Evolutionary conservation across 495 filamentous ascomycete species (phyloP).

Genomic region (Choiromyces venosus): DNA sequence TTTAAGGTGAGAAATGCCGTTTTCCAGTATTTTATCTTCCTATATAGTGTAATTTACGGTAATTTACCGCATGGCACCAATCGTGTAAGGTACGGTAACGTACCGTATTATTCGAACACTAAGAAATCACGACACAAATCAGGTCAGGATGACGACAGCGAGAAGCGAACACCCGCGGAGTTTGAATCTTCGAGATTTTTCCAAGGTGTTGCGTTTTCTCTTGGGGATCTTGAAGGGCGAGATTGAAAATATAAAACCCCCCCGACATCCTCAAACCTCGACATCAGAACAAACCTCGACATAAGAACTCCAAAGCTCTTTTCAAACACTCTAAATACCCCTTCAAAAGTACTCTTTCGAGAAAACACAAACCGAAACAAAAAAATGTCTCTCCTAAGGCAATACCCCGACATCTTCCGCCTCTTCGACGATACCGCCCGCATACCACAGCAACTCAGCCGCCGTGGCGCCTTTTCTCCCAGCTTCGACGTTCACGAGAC

Average conservation of each 20-base stretch:
- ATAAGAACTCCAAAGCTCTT: background rate
- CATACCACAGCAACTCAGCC: background rate
- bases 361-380: background rate
- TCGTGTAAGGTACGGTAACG: no score
- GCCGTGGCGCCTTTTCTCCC: constrained; percentile 54
- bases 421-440: constrained; percentile 57
- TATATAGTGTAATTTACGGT: no score
- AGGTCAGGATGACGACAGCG: constrained; percentile 1
- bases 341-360: background rate
- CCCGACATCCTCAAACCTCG: background rate
- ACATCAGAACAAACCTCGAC: background rate
- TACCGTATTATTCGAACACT: no score
- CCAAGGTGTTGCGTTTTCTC: background rate
- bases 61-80: no score
- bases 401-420: constrained; percentile 54
- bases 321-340: background rate
- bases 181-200: background rate
- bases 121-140: no score
- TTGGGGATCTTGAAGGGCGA: background rate
- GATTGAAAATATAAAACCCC: background rate
- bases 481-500: constrained; percentile 77
- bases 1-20: no score
- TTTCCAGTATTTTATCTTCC: no score
- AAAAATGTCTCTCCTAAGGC: constrained; percentile 38
- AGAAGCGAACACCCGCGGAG: background rate